phyloP scores from a whole-genome alignment of 2,329 filamentous ascomycete species.

The Cladosporium sp. region DNA sequence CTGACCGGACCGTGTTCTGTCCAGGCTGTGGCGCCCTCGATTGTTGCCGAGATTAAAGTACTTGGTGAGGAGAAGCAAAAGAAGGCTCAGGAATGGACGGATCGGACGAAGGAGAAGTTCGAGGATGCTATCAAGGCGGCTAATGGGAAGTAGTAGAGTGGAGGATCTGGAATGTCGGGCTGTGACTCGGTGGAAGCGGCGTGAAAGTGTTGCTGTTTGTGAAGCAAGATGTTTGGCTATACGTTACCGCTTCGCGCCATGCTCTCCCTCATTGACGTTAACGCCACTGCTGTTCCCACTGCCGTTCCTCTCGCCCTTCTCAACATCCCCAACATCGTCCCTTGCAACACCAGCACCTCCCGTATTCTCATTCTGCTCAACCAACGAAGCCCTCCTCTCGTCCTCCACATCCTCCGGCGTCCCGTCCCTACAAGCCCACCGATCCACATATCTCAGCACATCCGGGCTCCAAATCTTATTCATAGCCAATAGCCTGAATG shows the following conservation, averaged over 20 bases:
- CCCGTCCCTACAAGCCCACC: constrained; percentile 43
- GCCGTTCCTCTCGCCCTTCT: background rate
- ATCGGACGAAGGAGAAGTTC: too few relatives aligned
- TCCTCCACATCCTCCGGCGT: constrained; percentile 32
- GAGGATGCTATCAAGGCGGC: too few relatives aligned
- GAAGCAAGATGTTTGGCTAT: too few relatives aligned
- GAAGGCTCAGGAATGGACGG: too few relatives aligned
- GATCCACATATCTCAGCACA: constrained; percentile 55
- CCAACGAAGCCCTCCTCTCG: constrained; percentile 6
- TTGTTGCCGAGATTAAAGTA: too few relatives aligned
- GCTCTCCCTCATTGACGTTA: background rate
- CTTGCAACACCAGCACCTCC: background rate
- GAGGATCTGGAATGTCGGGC: too few relatives aligned
- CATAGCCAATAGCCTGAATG: constrained; percentile 62
- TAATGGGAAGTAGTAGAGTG: too few relatives aligned
- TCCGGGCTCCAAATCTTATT: constrained; percentile 60
- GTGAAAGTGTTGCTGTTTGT: too few relatives aligned
- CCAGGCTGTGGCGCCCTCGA: too few relatives aligned
- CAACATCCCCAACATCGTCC: constrained; percentile 3
- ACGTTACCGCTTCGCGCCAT: background rate
- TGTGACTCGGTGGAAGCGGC: too few relatives aligned
- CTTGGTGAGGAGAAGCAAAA: too few relatives aligned
- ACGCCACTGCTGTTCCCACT: constrained; percentile 15
- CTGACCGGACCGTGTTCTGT: too few relatives aligned
- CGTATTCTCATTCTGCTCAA: background rate